Base-by-base conservation (phyloP, 352 stramenopile species). In the Phytophthora multivora region DNA sequence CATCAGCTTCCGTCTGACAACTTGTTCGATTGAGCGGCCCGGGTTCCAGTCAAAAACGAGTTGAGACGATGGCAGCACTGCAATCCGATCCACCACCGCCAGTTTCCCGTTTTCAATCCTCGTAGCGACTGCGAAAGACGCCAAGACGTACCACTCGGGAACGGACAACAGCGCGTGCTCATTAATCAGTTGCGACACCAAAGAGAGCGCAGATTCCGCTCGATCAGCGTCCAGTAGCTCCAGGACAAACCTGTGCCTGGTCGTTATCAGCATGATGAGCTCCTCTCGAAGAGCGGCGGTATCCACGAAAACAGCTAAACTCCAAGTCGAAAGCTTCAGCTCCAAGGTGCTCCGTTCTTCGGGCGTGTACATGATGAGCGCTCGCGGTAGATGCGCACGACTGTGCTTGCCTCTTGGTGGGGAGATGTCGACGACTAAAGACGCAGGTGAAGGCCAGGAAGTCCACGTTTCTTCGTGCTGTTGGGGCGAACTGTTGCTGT, bases 161-260 rank as follows among this genome's bases (percentile, higher is more conserved):
- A 80, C 58, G 0, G 66, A 76, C 1, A 89, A 52, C 36, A 88
- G 31, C 12, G 77, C 71, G 41, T 89, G 70, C 26, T 88, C 69
- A 36, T 79, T 83, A 35, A 90, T 77, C 8, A 85, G 23, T 7
- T 73, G 62, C 2, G 81, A 89, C 3, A 88, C 62, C 0, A 88
- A 51, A 2, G 57, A 31, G 2, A 88, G 40, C 3, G 79, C 59
- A 3, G 28, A 8, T 15, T 85, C 74, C 3, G 72, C 78, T 5
- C 78, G 47, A 0, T 46, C 35, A 0, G 68, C 12, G 2, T 73
- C 43, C 1, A 77, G 39, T 5, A 89, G 33, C 21, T 89, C 66
- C 16, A 89, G 25, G 0, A 77, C 63, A 49, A 90, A 80, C 5
- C 42, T 54, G 33, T 70, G 63, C 38, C 76, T 87, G 36, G 49